Percentiles rank a stretch among this genome's conserved stretches.
phyloP scores from a whole-genome alignment of 2,329 filamentous ascomycete genomes.

The Arachnomyces sp. region DNA sequence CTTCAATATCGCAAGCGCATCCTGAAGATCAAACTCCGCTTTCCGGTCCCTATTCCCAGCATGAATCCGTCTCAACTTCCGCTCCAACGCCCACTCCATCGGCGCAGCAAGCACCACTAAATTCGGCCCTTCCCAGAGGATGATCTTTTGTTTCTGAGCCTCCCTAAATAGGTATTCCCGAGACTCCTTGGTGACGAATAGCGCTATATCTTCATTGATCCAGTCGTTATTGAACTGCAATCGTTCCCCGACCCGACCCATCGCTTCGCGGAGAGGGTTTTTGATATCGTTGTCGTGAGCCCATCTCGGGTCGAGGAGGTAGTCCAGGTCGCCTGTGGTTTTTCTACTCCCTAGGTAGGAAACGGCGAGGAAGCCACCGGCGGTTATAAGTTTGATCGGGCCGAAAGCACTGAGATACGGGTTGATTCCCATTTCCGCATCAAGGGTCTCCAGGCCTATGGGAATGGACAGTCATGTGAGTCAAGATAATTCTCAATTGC shows the following conservation, averaged over 20 bases:
- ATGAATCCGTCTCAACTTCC: conserved; percentile 26
- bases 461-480: too few relatives aligned
- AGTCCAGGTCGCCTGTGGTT: conserved; percentile 10
- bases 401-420: conserved; percentile 24
- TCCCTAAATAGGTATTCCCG: conserved; percentile 20
- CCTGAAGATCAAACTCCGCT: conserved; percentile 20
- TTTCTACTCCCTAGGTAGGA: conserved; percentile 6
- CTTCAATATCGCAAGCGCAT: conserved; percentile 23
- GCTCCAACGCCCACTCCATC: conserved; percentile 28
- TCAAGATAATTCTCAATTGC: too few relatives aligned
- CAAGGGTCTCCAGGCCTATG: conserved; percentile 22
- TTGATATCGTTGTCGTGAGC: conserved; percentile 23
- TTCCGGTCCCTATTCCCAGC: conserved; percentile 16
- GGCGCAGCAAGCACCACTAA: conserved; percentile 24
- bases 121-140: conserved; percentile 21
- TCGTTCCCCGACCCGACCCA: conserved; percentile 14
- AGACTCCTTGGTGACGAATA: conserved; percentile 20
- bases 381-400: conserved; percentile 10
- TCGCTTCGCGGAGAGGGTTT: conserved; percentile 18
- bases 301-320: conserved; percentile 9
- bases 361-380: conserved; percentile 10
- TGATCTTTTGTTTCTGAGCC: conserved; percentile 24
- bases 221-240: conserved; percentile 20
- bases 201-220: conserved; percentile 25
- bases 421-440: conserved; percentile 23